Evolutionary conservation across 306 rosid genomes (phyloP), one percentile per base, ranked within the genome.

Genomic region (Sechiopsis laciniata): DNA sequence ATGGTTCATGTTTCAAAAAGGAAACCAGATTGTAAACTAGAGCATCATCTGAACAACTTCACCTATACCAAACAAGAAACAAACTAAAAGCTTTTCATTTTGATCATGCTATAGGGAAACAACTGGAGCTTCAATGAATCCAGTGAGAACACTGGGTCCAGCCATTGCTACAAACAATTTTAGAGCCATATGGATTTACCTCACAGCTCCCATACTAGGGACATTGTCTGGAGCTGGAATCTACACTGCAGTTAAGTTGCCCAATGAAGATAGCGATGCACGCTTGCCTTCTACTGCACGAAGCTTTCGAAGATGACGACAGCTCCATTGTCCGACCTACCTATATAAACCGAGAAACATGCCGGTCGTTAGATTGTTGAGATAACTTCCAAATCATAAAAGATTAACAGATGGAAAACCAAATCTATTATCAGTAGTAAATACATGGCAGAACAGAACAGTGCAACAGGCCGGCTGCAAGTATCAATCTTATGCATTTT

Each of bases 51-150:
- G 56, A 69, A 48, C 73, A 69, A 21, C 19, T 12, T 50, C 6
- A 40, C 5, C 57, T 69, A 7, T 12, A 65, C 10, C 13, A 42
- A 64, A n/a, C 16, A 64, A 16, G 52, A 40, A 14, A 35, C 53
- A 64, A 37, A 40, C 12, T 64, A 64, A 64, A 37, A 64, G 6
- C 1, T 26, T 56, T 69, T n/a, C 32, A 10, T 76, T 74, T 66
- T 19, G 19, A 11, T 24, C 63, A 52, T 69, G 29, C n/a, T 76
- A 73, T 79, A 92, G 96, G 83, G 85, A 86, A 74, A 77, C 80
- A 61, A 71, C 91, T 14, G 96, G 96, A 74, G 96, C 63, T 22
- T 92, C 96, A 65, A 92, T 88, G 98, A 92, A 92, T 83, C 96
- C 96, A 3, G 96, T 85, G 76, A 85, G 96, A 82, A 90, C 91